phyloP scores from a whole-genome alignment of 1,284 basidiomycete genomes.

The Papiliotrema terrestris region DNA sequence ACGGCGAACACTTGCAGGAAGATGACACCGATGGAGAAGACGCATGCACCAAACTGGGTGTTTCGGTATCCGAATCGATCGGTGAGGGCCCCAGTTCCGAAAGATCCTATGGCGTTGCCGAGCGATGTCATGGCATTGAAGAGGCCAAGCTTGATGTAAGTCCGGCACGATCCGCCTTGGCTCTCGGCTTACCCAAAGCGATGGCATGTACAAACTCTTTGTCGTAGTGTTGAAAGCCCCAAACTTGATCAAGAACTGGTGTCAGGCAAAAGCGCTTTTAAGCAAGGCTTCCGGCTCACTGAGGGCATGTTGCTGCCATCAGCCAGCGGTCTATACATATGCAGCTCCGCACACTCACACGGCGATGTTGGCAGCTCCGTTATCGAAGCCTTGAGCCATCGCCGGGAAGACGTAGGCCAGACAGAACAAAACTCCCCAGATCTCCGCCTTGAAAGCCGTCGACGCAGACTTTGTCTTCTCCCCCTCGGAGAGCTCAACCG shows the following conservation, averaged over 20 bases:
- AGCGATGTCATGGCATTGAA: neutral
- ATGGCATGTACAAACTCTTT: neutral
- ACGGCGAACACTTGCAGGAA: constrained; percentile 1
- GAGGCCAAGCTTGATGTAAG: neutral
- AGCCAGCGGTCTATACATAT: neutral
- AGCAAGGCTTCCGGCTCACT: neutral
- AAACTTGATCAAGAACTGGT: constrained; percentile 1
- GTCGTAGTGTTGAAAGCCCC: constrained; percentile 1
- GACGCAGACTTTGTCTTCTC: neutral
- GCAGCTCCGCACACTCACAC: neutral
- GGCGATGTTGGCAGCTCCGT: neutral
- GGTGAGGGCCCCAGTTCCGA: neutral
- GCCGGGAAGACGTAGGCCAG: neutral
- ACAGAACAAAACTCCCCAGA: neutral
- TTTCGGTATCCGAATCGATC: constrained; percentile 3
- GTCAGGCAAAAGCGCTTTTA: neutral
- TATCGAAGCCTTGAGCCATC: constrained; percentile 1
- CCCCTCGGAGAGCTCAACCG: neutral
- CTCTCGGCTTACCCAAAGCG: neutral
- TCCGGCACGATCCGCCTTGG: too few species aligned
- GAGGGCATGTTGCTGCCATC: constrained; percentile 1
- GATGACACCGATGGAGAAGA: neutral
- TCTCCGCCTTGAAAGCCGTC: neutral
- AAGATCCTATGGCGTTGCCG: neutral
- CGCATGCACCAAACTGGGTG: neutral